Evolutionary conservation across 805 yeast genomes (phyloP).

Genomic region (Myxozyma kluyveri): DNA sequence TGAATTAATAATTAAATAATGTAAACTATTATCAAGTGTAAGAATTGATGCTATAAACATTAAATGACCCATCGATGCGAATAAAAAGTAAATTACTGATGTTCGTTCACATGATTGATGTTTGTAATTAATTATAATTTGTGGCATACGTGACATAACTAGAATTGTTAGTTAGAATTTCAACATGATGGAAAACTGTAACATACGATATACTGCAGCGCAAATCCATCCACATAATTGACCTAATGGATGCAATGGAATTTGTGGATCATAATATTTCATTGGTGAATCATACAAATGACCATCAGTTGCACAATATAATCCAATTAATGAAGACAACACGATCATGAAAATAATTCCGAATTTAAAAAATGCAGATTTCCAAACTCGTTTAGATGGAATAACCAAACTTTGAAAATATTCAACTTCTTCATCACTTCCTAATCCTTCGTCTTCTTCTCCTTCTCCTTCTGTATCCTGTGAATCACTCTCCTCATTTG

Average conservation of each 20-base stretch:
- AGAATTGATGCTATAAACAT: slow-evolving; percentile 86
- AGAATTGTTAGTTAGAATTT: not conserved
- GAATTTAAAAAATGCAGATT: slow-evolving; percentile 58
- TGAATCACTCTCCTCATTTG: slow-evolving; percentile 5
- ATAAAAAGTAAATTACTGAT: slow-evolving; percentile 85
- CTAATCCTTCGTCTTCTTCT: slow-evolving; percentile 8
- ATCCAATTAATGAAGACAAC: slow-evolving; percentile 50
- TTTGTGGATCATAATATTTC: slow-evolving; percentile 43
- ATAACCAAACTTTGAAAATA: slow-evolving; percentile 27
- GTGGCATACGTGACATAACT: slow-evolving; percentile 74
- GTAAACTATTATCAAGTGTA: slow-evolving; percentile 59
- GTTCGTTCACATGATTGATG: slow-evolving; percentile 95
- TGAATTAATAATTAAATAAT: slow-evolving; percentile 74
- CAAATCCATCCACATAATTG: slow-evolving; percentile 78
- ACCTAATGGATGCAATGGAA: slow-evolving; percentile 64
- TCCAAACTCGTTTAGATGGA: slow-evolving; percentile 28
- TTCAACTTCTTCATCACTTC: slow-evolving; percentile 8
- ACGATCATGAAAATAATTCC: slow-evolving; percentile 82
- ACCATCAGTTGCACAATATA: slow-evolving; percentile 43
- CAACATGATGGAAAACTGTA: not conserved
- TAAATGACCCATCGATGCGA: slow-evolving; percentile 91
- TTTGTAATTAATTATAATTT: slow-evolving; percentile 76
- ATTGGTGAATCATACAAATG: slow-evolving; percentile 36
- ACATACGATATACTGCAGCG: slow-evolving; percentile 39
- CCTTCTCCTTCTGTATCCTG: slow-evolving; percentile 20